Evolutionary conservation across 73 alveolate species (phyloP), one percentile per base, ranked within the genome.

Genomic region (Loxodes magnus): DNA sequence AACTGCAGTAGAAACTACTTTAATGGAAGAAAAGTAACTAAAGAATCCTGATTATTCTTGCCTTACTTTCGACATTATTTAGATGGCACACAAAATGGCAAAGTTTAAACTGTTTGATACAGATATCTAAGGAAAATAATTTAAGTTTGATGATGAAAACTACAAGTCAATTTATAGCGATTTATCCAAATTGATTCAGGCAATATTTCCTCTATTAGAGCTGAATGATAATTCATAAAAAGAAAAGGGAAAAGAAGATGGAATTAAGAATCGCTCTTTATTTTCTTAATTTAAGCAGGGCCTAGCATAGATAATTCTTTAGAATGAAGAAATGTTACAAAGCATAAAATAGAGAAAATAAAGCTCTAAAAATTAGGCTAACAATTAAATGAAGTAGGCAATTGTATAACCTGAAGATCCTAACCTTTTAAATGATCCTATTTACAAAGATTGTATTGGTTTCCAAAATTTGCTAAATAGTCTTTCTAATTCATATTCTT

Each of bases 131-230:
- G 5, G 5, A 14, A 12, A 6, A 5, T 22, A 38, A 5, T 38
- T 28, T 38, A 28, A 5, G 5, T 5, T 5, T 38, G 6, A 7
- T 7, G 52, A 10, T 6, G 19, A 38, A 14, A 7, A 22, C 19
- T 7, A 38, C 19, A 7, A n/a, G n/a, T 10, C 19, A 38, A 10
- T 7, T 22, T 14, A 38, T 12, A 14, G 31, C 6, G 21, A 38
- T 6, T 14, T 38, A 5, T 22, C 19, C 5, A 38, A 28, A 28
- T 5, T 38, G n/a, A 38, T 38, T 6, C 6, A 28, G 19, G 52
- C 52, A 12, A 38, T 38, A 6, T 38, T 38, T 14, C 52, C 52
- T 6, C 5, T 38, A 14, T 38, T 38, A n/a, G n/a, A n/a, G n/a
- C n/a, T n/a, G n/a, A n/a, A n/a, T n/a, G n/a, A n/a, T n/a, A n/a